Evolutionary conservation across 768 basidiomycete genomes (phyloP), one percentile per base, ranked within the genome.

Genomic region (Tephrocybe sp.): DNA sequence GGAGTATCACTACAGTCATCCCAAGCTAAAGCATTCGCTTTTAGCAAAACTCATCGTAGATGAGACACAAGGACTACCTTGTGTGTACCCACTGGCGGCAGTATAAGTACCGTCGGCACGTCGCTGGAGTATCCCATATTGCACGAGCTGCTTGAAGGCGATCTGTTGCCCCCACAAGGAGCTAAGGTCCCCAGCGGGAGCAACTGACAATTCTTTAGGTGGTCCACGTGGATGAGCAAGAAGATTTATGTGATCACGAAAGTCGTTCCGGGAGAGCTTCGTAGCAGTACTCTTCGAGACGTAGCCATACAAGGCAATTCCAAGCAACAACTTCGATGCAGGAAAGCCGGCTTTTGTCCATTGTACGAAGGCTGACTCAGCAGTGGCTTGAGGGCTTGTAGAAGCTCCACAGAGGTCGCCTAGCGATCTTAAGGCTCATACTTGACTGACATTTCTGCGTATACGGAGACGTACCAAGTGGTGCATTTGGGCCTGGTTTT

Each of bases 401-500:
- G 82, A 84, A 31, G 77, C 79, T n/a, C 78, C 72, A 63, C 87
- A 89, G 1, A 71, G 72, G 63, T 89, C 72, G 4, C 71, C 72
- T 72, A 25, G 3, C 15, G 39, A 35, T 37, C 6, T 48, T 34
- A 4, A 30, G 18, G 31, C 25, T 16, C 18, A 36, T 22, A 24
- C 9, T n/a, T n/a, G n/a, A 19, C 6, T 26, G 16, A 16, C 24
- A 16, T 16, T 12, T 7, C 40, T 11, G 15, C 12, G 12, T 25
- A 48, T 2, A 22, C 9, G 26, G 13, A 34, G 19, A 24, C 58
- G 22, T 54, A 71, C 77, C 75, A 12, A 87, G 76, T 3, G 87
- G 89, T 5, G 89, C 87, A 62, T 89, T 89, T 1, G 89, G 82
- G 2, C 89, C 89, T 1, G 87, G 89, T 35, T 73, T 77, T 1